Conservation (phyloP, 805 yeast genomes). For the Suhomyces prunicola region DNA sequence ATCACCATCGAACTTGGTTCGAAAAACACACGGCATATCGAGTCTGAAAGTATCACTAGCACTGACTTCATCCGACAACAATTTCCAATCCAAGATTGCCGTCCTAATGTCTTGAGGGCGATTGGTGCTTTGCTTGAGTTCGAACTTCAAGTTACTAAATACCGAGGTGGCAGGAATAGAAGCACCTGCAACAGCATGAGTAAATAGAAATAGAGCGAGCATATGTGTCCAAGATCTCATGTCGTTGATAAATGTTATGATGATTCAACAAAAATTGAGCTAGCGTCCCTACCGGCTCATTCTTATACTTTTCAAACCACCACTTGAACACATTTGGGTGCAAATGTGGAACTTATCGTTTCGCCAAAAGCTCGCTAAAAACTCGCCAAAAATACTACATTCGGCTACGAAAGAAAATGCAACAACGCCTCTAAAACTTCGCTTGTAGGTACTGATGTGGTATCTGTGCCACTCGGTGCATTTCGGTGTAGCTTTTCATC, state of each 20-base stretch:
- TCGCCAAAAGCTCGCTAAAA: background rate
- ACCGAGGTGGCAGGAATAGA: conserved; percentile 7
- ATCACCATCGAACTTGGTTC: conserved; percentile 12
- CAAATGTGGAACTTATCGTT: background rate
- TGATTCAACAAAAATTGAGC: background rate
- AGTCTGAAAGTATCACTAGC: conserved; percentile 29
- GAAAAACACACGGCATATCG: conserved; percentile 21
- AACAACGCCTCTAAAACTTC: background rate
- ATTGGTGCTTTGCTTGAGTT: background rate
- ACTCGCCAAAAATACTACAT: background rate
- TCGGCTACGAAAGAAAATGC: background rate
- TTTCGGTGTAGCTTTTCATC: background rate
- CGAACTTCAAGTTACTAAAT: conserved; percentile 4
- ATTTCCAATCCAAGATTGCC: conserved; percentile 13
- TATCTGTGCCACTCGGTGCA: background rate
- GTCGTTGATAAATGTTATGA: background rate
- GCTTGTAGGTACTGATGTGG: background rate
- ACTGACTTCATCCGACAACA: conserved; percentile 2
- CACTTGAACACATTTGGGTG: background rate
- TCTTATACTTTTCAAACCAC: background rate
- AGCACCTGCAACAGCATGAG: conserved; percentile 4
- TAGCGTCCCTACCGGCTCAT: background rate
- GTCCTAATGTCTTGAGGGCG: conserved; percentile 19
- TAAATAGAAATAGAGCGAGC: conserved; percentile 1
- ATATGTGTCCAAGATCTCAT: background rate